phyloP scores from a whole-genome alignment of 441 rosid genomes.

The Biscutella laevigata region DNA sequence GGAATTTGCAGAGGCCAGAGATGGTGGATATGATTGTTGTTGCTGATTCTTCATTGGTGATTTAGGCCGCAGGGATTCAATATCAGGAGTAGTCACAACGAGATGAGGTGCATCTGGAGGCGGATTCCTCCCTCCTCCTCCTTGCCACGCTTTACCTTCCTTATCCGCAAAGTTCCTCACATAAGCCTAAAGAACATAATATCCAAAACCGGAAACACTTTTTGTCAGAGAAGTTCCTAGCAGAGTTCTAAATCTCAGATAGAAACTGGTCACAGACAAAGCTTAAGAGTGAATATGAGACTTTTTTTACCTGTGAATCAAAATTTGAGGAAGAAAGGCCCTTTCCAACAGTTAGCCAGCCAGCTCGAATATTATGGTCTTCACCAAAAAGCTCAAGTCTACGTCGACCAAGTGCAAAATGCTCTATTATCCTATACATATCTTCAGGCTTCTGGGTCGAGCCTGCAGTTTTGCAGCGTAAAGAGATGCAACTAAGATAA shows the following conservation, averaged over 20 bases:
- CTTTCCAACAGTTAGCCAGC: constrained; percentile 94
- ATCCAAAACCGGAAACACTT: not conserved
- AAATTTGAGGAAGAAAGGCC: constrained; percentile 88
- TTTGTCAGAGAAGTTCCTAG: not conserved
- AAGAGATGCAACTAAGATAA: not conserved
- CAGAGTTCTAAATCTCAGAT: not conserved
- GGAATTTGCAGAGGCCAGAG: constrained; percentile 52
- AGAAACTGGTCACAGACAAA: too few species aligned
- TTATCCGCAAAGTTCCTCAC: constrained; percentile 66
- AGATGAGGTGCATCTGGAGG: constrained; percentile 94
- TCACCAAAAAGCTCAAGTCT: constrained; percentile 98
- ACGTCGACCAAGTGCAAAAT: constrained; percentile 90
- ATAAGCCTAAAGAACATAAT: constrained; percentile 45
- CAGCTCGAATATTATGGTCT: constrained; percentile 90
- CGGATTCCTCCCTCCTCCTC: constrained; percentile 97
- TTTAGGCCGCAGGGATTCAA: constrained; percentile 81
- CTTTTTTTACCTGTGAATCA: constrained; percentile 62
- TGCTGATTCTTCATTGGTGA: constrained; percentile 99
- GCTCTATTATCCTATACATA: constrained; percentile 96
- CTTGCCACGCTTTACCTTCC: constrained; percentile 98
- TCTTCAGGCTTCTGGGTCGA: constrained; percentile 97
- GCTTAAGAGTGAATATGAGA: not conserved
- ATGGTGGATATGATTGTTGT: constrained; percentile 55
- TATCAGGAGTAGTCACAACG: constrained; percentile 74
- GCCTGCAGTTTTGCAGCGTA: constrained; percentile 40